A percentile compares a stretch with the other conserved stretches of the same genome.
Conservation (phyloP, 768 basidiomycete species). For the Vararia minispora region DNA sequence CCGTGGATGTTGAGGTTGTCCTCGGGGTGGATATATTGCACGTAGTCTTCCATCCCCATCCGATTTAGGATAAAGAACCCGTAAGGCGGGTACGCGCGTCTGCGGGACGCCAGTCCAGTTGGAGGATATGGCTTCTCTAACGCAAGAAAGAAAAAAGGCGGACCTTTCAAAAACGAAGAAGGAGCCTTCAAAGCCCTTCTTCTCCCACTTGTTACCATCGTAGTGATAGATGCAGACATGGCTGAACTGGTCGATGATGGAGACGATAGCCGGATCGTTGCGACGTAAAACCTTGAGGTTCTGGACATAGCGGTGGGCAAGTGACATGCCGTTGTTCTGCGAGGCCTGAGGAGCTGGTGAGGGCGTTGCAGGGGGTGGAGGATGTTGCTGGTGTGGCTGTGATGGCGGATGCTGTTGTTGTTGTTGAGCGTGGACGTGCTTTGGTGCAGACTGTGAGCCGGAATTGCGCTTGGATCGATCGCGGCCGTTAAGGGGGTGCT, state of each 20-base stretch:
- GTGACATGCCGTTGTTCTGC: constrained; percentile 39
- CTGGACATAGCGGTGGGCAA: constrained; percentile 54
- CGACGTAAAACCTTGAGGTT: constrained; percentile 75
- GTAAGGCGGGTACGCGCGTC: constrained; percentile 70
- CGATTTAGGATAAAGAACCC: constrained; percentile 82
- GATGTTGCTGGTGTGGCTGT: constrained; percentile 2
- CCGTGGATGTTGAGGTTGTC: constrained; percentile 57
- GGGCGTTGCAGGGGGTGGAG: too few relatives aligned
- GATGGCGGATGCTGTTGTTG: too few relatives aligned
- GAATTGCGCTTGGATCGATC: too few relatives aligned
- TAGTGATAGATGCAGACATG: constrained; percentile 78
- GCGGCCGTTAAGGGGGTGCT: too few relatives aligned
- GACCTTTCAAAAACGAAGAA: constrained; percentile 86
- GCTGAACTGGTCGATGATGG: constrained; percentile 81
- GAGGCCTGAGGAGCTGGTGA: constrained; percentile 1
- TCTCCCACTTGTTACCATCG: constrained; percentile 68
- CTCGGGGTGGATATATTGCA: constrained; percentile 65
- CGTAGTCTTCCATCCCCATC: constrained; percentile 68
- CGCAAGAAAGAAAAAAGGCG: constrained; percentile 16
- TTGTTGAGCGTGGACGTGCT: too few relatives aligned
- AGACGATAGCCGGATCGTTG: constrained; percentile 67
- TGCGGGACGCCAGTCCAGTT: constrained; percentile 20
- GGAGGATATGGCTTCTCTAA: background rate
- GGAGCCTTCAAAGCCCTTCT: constrained; percentile 76
- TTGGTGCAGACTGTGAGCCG: too few relatives aligned